Base-by-base conservation (phyloP, 805 yeast genomes). In the Zygosaccharomyces rouxii region DNA sequence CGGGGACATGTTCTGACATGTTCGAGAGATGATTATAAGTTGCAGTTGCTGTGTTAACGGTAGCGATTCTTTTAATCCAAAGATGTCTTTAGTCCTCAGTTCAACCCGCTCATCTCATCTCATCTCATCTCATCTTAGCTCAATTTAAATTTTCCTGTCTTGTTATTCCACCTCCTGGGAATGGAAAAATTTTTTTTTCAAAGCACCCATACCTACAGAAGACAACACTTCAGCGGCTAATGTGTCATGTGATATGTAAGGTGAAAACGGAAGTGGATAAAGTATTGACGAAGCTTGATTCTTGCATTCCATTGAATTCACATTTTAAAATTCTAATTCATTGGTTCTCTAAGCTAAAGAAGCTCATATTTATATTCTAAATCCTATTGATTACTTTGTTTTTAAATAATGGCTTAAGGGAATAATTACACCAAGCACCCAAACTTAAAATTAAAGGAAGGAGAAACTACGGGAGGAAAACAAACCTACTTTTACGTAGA, bases 1-100 rank as follows among this genome's bases (percentile, higher is more conserved):
- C 71, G 7, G 71, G 71, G 21, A 67, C 46, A 48, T 66, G 51
- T 33, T 50, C 46, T 2, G 53, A 44, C 53, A 50, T 50, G 10
- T n/a, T 30, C 18, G 26, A 26, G 16, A 13, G 41, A 9, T 19
- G 18, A 23, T 18, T 16, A 18, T 18, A 33, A 19, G 21, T 33
- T 33, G 4, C 11, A n/a, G 37, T 30, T 30, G 18, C 18, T 9
- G 35, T 13, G 18, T 4, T 6, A 13, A 13, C 14, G 35, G 13
- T 25, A 25, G 10, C 28, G 13, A 11, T 33, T 16, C 18, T 16
- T 16, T 33, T 9, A 16, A 22, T 19, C n/a, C 11, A 4, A 16
- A 13, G 16, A 5, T 33, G 9, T 33, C 4, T 16, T 33, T 18
- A 6, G 11, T 33, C 19, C 18, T 14, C 4, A 16, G 21, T 33